Evolutionary conservation across 345 rosid species (phyloP).

Genomic region (Gossypium rotundifolium): DNA sequence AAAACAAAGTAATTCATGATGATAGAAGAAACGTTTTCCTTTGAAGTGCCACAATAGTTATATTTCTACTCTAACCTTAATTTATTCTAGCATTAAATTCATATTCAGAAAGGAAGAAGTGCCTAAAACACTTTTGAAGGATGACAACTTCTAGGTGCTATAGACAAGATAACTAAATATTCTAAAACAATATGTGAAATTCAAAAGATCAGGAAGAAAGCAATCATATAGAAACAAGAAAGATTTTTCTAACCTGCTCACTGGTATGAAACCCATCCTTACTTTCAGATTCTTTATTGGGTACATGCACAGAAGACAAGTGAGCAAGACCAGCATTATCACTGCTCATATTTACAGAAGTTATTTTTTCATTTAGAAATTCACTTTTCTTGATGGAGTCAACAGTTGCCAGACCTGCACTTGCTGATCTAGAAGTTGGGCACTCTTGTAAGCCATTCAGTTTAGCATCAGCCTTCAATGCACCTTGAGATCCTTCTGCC

Average conservation of each 20-base stretch:
- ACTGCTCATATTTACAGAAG: slow-evolving; percentile 19
- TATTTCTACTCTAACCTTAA: background rate
- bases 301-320: slow-evolving; percentile 18
- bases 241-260: slow-evolving; percentile 44
- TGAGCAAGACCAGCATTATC: slow-evolving; percentile 28
- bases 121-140: background rate
- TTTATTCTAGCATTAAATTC: background rate
- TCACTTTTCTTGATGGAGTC: slow-evolving; percentile 29
- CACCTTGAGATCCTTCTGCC: slow-evolving; percentile 45
- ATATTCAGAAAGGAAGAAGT: background rate
- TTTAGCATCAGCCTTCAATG: slow-evolving; percentile 36
- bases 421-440: slow-evolving; percentile 31
- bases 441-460: slow-evolving; percentile 31
- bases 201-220: background rate
- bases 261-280: slow-evolving; percentile 28
- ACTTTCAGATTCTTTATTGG: slow-evolving; percentile 33
- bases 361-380: slow-evolving; percentile 25
- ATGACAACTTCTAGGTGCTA: background rate
- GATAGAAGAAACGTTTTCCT: background rate
- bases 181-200: background rate
- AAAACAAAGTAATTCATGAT: background rate
- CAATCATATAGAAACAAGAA: background rate
- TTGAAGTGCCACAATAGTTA: background rate
- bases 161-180: background rate
- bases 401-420: slow-evolving; percentile 27